A percentile compares a stretch with the other conserved stretches of the same genome.
These are phyloP conservation scores for Paragyromitra xinjiangensis DNA, from an alignment of 495 filamentous ascomycete genomes.

Conservation along the genomic window DNA sequence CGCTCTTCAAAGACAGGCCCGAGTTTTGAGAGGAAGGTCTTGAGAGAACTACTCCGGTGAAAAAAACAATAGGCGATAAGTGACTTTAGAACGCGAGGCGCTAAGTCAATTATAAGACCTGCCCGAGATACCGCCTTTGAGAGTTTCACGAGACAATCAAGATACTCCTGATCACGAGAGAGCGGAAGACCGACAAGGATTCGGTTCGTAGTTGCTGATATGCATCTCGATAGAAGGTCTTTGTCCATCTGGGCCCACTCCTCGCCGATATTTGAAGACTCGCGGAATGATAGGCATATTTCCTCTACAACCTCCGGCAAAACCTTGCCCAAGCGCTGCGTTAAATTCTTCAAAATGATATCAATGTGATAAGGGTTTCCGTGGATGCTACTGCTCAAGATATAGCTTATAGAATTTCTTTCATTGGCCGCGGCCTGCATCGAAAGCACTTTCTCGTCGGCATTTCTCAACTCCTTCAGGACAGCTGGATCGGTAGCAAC, in stretches of 20 bases:
- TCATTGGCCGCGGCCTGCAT: constrained; percentile 47
- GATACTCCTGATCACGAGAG: constrained; percentile 26
- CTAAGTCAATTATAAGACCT: constrained; percentile 44
- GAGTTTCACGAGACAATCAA: constrained; percentile 31
- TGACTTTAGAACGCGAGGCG: constrained; percentile 22
- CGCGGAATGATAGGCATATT: constrained; percentile 4
- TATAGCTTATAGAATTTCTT: constrained; percentile 47
- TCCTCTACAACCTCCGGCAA: constrained; percentile 39
- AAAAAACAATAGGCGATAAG: constrained; percentile 33
- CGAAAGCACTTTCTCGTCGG: constrained; percentile 29
- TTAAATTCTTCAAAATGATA: constrained; percentile 41
- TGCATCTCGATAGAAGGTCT: constrained; percentile 19
- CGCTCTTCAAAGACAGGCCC: constrained; percentile 38
- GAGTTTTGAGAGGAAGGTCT: constrained; percentile 36
- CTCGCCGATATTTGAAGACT: neutral
- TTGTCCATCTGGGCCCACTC: constrained; percentile 31
- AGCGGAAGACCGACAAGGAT: constrained; percentile 40
- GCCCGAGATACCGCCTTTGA: constrained; percentile 21
- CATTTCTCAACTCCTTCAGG: constrained; percentile 29
- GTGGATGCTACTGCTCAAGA: constrained; percentile 32
- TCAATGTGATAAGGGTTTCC: constrained; percentile 38
- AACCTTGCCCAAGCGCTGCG: constrained; percentile 19
- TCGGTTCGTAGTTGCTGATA: constrained; percentile 38
- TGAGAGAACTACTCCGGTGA: constrained; percentile 15
- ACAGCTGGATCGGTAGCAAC: constrained; percentile 9